A percentile compares a stretch with the other conserved stretches of the same genome.
These are phyloP conservation scores for Elaphomyces granulatus DNA, from an alignment of 495 filamentous ascomycete genomes.

Conservation along the genomic window DNA sequence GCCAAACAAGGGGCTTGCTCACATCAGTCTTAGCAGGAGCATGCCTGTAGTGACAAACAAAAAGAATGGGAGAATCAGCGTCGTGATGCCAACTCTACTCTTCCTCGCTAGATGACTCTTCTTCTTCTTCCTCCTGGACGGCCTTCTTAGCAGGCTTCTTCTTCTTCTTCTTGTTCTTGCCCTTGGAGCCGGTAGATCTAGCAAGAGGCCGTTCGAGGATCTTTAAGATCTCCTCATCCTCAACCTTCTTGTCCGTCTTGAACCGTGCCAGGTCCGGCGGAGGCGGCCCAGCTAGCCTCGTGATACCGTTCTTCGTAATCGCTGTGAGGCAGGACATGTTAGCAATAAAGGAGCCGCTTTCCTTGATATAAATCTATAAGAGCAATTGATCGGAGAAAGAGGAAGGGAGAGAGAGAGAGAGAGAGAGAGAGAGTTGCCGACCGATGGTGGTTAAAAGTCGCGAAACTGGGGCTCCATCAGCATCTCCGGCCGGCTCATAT, in stretches of 20 bases:
- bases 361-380: no score
- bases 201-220: slow-evolving; percentile 78
- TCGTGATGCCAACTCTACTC: slow-evolving; percentile 29
- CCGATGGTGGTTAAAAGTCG: slow-evolving; percentile 82
- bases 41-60: background rate
- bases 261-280: slow-evolving; percentile 57
- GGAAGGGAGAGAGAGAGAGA: slow-evolving; percentile 1
- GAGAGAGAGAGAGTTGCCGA: slow-evolving; percentile 35
- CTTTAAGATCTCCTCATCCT: slow-evolving; percentile 84
- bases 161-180: slow-evolving; percentile 76
- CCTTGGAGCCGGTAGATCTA: slow-evolving; percentile 58
- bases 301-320: slow-evolving; percentile 94
- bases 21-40: background rate
- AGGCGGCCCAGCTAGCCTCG: slow-evolving; percentile 63
- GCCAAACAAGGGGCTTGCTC: background rate
- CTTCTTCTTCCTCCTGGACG: slow-evolving; percentile 32
- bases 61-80: slow-evolving; percentile 1
- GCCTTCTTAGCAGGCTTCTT: slow-evolving; percentile 70
- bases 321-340: no score
- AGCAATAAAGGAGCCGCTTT: no score
- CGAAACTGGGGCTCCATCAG: slow-evolving; percentile 69
- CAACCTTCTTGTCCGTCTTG: slow-evolving; percentile 95
- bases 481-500: slow-evolving; percentile 90
- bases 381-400: background rate
- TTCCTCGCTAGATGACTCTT: slow-evolving; percentile 37